Base-by-base conservation (phyloP, 2,329 filamentous ascomycete species). In the Fusarium beomiforme region DNA sequence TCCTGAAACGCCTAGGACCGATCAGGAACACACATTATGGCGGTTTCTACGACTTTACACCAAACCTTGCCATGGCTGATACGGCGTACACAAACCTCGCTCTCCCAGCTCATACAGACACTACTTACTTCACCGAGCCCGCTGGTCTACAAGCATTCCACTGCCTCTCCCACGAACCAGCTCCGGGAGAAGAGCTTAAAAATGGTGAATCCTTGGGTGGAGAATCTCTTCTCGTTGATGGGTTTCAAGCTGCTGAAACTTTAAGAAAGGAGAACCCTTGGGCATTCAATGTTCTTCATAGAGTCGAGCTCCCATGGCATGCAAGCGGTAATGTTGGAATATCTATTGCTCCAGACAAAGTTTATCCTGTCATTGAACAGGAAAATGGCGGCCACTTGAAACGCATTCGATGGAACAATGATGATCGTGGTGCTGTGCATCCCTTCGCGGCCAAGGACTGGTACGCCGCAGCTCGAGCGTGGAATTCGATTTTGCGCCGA, bases 1-100 rank as follows among this genome's bases (percentile, higher is more conserved):
- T 3, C 92, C 93, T 0, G 85, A 91, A 70, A 87, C 90, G 9
- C 98, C 95, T 0, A 82, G 89, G 94, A 0, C 95, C 95, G 70
- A 95, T 98, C 75, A 89, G 95, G 21, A 86, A 91, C 67, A 99
- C 96, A 0, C 96, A 98, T 79, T 99, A 98, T 80, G 95, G 93
- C 83, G 89, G 82, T 64, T 87, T 87, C 77, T 89, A 88, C 76
- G 95, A 98, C 81, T 98, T 98, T 80, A 93, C 93, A 2, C 92
- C 95, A 8, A 93, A 98, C 80, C 87, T 98, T 26, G 91, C 93
- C 31, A 92, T 92, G 77, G 95, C 95, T 71, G 94, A 97, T 77
- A 97, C 93, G 3, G 94, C 94, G 6, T 99, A 98, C 83, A 98
- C 95, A 3, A 94, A 92, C 75, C 86, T 96, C 54, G 90, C 91